A percentile compares a stretch with the other conserved stretches of the same genome.
phyloP scores from a whole-genome alignment of 305 asterid species.

The Andrographis paniculata region DNA sequence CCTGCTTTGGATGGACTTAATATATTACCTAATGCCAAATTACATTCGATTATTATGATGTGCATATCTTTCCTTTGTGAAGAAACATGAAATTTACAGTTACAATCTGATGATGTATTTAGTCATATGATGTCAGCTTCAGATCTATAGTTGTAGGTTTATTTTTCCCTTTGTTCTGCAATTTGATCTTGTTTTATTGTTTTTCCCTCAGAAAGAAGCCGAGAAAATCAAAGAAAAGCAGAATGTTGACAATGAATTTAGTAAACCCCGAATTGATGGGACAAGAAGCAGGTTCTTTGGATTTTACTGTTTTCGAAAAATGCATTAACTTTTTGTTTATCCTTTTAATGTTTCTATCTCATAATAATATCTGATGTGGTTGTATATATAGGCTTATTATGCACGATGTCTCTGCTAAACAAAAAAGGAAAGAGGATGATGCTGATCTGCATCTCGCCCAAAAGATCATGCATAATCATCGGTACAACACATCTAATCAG shows the following conservation, averaged over 20 bases:
- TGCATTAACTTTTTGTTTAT: neutral
- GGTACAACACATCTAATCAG: constrained; percentile 45
- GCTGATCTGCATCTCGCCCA: constrained; percentile 75
- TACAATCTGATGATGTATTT: neutral
- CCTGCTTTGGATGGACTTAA: constrained; percentile 7
- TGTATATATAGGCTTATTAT: constrained; percentile 44
- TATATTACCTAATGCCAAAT: neutral
- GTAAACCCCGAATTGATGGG: constrained; percentile 44
- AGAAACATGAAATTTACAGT: constrained; percentile 8
- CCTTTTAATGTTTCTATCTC: too few relatives aligned
- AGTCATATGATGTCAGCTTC: constrained; percentile 2
- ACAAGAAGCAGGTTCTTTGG: constrained; percentile 66
- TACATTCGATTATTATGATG: constrained; percentile 5
- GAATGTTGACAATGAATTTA: constrained; percentile 26
- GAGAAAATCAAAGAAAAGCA: constrained; percentile 39
- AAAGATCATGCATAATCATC: constrained; percentile 52
- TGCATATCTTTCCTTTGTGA: constrained; percentile 2
- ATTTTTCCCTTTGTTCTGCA: neutral
- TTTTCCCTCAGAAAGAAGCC: constrained; percentile 56
- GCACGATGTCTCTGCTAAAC: constrained; percentile 54
- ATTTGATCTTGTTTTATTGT: constrained; percentile 14
- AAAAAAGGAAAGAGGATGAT: constrained; percentile 75
- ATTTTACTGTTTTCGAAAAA: neutral
- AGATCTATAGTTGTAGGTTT: constrained; percentile 4
- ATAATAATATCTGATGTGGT: constrained; percentile 12